A percentile compares a stretch with the other conserved stretches of the same genome.
Conservation (phyloP, 2,329 filamentous ascomycete genomes). For the Fusarium tuaranense region DNA sequence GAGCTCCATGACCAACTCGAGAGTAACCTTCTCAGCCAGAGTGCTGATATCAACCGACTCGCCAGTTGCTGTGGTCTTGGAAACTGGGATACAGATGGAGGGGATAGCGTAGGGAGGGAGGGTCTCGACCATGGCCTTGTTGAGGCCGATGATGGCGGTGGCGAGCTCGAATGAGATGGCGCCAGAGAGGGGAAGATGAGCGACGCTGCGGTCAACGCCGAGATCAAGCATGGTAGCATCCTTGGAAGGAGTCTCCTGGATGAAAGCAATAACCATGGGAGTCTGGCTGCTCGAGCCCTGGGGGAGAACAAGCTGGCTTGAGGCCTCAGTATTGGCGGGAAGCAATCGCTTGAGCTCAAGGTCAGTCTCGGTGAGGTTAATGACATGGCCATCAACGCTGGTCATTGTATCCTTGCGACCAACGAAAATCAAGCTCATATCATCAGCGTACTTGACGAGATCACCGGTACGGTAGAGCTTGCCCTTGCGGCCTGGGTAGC, state of each 20-base stretch:
- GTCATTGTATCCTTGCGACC: conserved; percentile 38
- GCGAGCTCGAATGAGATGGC: conserved; percentile 35
- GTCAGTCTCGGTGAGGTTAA: conserved; percentile 41
- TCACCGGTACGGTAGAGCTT: conserved; percentile 42
- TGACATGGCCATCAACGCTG: conserved; percentile 39
- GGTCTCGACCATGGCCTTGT: conserved; percentile 41
- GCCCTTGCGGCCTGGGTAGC: conserved; percentile 34
- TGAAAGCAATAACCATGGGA: conserved; percentile 34
- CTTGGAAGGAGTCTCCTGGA: conserved; percentile 8
- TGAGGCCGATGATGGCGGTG: conserved; percentile 35
- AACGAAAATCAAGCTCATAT: conserved; percentile 39
- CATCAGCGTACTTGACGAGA: conserved; percentile 42
- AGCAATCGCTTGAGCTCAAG: conserved; percentile 38
- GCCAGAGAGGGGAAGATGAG: conserved; percentile 21
- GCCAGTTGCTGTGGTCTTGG: neutral
- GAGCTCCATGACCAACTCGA: conserved; percentile 30
- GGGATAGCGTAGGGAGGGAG: conserved; percentile 44
- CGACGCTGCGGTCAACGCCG: neutral
- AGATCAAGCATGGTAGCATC: conserved; percentile 25
- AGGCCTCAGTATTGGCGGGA: conserved; percentile 17
- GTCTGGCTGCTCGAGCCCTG: conserved; percentile 35
- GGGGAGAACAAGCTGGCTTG: conserved; percentile 36
- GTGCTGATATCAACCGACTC: conserved; percentile 8
- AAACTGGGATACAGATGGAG: conserved; percentile 36
- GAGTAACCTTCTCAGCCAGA: conserved; percentile 9